Evolutionary conservation across 1,284 basidiomycete species (phyloP), one percentile per base, ranked within the genome.

Genomic region (Apiotrichum sp.): DNA sequence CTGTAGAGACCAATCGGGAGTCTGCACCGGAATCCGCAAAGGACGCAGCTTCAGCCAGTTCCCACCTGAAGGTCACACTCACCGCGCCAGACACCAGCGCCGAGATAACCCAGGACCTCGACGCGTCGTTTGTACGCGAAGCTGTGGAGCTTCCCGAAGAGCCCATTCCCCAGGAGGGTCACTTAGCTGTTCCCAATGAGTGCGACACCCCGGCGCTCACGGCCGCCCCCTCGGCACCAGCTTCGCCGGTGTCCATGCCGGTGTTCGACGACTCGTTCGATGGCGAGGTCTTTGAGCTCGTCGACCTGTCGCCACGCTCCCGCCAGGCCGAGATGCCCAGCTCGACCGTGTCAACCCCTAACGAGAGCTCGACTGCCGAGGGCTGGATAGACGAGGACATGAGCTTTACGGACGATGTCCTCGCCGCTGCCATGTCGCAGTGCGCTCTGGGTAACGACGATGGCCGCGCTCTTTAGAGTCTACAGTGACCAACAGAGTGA

Each of bases 351-450:
- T 31, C 39, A 39, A 16, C 22, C 22, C 38, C 36, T 7, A 52
- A n/a, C 16, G 45, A 47, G 16, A 3, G 39, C 32, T 47, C 41
- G n/a, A 33, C 32, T 7, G 40, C 46, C 13, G 52, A 53, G 46
- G 43, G 47, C 52, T 47, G 32, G 52, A 39, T 42, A 39, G 39
- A 41, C 33, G 52, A 53, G 39, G 52, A 53, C 33, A 34, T 53
- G 46, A 53, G 52, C 39, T 42, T 47, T 11, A 47, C 46, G 16
- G 47, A 48, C 22, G 47, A 47, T 45, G 13, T 45, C 42, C 53
- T 55, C 36, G 47, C 47, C 4, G 47, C 47, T 14, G 48, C 43
- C 29, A 50, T 48, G 47, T 46, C 48, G 14, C 22, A 29, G 31
- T 47, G 36, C 38, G 34, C 36, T n/a, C 11, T 38, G 13, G 35